A percentile compares a stretch with the other conserved stretches of the same genome.
Conservation (phyloP, 768 basidiomycete genomes). For the Lactarius sanguifluus region DNA sequence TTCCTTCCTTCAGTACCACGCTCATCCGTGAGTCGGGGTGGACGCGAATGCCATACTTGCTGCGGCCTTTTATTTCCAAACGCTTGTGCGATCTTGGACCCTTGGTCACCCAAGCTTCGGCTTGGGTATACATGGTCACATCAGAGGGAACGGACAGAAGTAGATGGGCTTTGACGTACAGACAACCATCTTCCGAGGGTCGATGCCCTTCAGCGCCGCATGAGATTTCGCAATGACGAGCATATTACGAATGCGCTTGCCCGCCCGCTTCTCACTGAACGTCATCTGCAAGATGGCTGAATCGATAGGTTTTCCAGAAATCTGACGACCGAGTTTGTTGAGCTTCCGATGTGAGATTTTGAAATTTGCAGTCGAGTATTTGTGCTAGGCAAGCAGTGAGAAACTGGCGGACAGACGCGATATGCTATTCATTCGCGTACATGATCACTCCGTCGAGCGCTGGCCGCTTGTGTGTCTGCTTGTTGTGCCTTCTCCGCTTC, state of each 20-base stretch:
- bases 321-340: slow-evolving; percentile 83
- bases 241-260: slow-evolving; percentile 84
- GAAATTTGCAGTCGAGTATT: slow-evolving; percentile 90
- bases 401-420: background rate
- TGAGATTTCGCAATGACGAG: slow-evolving; percentile 84
- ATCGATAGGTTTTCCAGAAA: slow-evolving; percentile 90
- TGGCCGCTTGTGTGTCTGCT: slow-evolving; percentile 8
- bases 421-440: slow-evolving; percentile 8
- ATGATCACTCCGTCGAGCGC: slow-evolving; percentile 23
- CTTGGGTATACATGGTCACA: slow-evolving; percentile 41
- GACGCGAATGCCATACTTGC: slow-evolving; percentile 71
- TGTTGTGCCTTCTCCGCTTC: slow-evolving; percentile 7
- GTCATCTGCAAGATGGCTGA: slow-evolving; percentile 96
- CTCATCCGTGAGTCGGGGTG: slow-evolving; percentile 75
- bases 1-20: slow-evolving; percentile 79
- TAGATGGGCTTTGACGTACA: slow-evolving; percentile 50
- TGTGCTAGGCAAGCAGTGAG: slow-evolving; percentile 56
- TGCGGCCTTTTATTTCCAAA: slow-evolving; percentile 81
- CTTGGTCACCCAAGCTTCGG: slow-evolving; percentile 94
- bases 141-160: slow-evolving; percentile 4
- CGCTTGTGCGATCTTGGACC: slow-evolving; percentile 62
- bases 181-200: slow-evolving; percentile 71
- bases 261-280: slow-evolving; percentile 91
- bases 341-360: slow-evolving; percentile 94
- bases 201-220: slow-evolving; percentile 73